Conservation (phyloP, 306 rosid genomes). For the Lablab purpureus region DNA sequence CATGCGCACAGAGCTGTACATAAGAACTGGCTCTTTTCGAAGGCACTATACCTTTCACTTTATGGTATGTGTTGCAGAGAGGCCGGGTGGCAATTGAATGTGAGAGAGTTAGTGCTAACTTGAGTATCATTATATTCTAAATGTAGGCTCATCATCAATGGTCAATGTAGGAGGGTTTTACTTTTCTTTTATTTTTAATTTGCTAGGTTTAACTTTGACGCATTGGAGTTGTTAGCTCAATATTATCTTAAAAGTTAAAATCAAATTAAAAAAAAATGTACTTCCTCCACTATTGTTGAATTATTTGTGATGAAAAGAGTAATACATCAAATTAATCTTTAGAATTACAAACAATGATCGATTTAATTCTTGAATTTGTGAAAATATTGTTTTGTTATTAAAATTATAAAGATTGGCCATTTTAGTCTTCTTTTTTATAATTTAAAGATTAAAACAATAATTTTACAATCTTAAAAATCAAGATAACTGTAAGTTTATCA, state of each 20-base stretch:
- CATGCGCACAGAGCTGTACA: slow-evolving; percentile 43
- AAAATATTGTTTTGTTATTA: not conserved
- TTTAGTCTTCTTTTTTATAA: not conserved
- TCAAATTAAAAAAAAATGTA: not conserved
- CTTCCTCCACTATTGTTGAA: not conserved
- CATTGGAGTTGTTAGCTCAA: not conserved
- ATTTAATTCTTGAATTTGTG: not conserved
- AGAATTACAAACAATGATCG: not conserved
- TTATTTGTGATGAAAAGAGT: not conserved
- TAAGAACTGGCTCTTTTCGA: slow-evolving; percentile 32
- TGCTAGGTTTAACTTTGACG: slow-evolving; percentile 14
- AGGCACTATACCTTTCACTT: slow-evolving; percentile 5
- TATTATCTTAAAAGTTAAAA: not conserved
- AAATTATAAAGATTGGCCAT: not conserved
- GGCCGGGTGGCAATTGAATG: slow-evolving; percentile 22
- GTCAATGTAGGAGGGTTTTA: not conserved
- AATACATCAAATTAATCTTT: not conserved
- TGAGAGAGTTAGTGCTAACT: slow-evolving; percentile 15
- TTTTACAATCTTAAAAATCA: not conserved
- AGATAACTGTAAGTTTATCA: not conserved
- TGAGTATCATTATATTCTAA: not conserved
- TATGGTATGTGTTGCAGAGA: slow-evolving; percentile 1
- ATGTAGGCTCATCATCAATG: not conserved
- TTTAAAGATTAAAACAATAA: not conserved
- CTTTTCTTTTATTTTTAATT: too few relatives aligned